These are phyloP conservation scores for Zygnema cylindricum DNA, from an alignment of 139 green algal genomes.

Conservation along the genomic window DNA sequence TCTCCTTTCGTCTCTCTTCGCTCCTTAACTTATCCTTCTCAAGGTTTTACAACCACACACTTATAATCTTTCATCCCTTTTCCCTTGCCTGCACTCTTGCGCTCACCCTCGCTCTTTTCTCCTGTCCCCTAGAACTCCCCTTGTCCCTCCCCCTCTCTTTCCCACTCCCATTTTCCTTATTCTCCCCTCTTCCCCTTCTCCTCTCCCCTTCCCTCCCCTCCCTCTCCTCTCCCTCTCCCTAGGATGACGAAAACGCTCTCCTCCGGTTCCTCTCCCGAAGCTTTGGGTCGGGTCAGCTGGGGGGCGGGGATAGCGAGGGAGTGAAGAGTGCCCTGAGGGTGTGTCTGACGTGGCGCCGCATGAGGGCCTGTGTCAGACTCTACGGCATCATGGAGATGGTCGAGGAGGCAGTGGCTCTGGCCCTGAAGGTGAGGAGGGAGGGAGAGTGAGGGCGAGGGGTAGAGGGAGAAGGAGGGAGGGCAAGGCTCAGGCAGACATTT, in stretches of 20 bases:
- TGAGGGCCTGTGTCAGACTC: constrained; percentile 79
- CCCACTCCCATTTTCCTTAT: constrained; percentile 15
- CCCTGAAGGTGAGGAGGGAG: constrained; percentile 73
- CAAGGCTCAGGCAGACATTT: too few relatives aligned
- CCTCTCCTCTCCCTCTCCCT: constrained; percentile 28
- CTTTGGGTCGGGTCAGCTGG: not conserved
- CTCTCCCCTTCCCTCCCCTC: constrained; percentile 16
- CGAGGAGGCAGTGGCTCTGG: constrained; percentile 82
- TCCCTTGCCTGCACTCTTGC: too few relatives aligned
- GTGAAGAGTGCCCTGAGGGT: constrained; percentile 88
- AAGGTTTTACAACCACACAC: too few relatives aligned
- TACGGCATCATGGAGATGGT: constrained; percentile 79
- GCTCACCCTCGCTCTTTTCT: too few relatives aligned
- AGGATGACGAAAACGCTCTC: constrained; percentile 67
- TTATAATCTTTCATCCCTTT: too few relatives aligned
- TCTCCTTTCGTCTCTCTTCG: too few relatives aligned
- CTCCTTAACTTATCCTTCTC: too few relatives aligned
- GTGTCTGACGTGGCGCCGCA: constrained; percentile 55
- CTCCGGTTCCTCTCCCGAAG: constrained; percentile 56
- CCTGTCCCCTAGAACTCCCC: constrained; percentile 7
- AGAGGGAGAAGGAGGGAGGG: too few relatives aligned
- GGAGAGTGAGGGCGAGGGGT: too few relatives aligned
- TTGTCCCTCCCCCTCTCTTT: constrained; percentile 19
- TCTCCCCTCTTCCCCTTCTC: constrained; percentile 27
- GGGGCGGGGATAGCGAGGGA: constrained; percentile 63